These are phyloP conservation scores for Fibroporia radiculosa DNA, from an alignment of 768 basidiomycete genomes.

Conservation along the genomic window DNA sequence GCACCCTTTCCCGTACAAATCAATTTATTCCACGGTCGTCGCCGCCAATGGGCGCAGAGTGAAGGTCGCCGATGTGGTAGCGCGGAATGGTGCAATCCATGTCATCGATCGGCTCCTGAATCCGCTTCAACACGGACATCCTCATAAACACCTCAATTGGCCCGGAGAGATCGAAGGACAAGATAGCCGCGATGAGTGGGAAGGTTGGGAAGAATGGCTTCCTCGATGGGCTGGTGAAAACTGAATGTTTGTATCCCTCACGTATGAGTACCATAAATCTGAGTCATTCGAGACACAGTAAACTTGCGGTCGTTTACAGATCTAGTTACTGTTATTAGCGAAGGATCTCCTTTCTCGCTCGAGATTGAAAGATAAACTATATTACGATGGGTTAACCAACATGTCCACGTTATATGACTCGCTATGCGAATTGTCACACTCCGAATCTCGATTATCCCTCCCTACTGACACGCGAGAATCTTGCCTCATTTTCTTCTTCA, in stretches of 20 bases:
- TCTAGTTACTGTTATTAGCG: too few species aligned
- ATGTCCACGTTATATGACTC: too few species aligned
- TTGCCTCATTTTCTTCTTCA: neutral
- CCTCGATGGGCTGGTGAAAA: conserved; percentile 36
- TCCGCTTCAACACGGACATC: conserved; percentile 19
- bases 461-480: neutral
- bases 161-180: neutral
- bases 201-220: conserved; percentile 41
- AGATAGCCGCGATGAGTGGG: conserved; percentile 29
- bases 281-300: too few species aligned
- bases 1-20: conserved; percentile 21
- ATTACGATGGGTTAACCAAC: too few species aligned
- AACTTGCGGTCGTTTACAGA: too few species aligned
- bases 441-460: neutral
- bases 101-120: conserved; percentile 34
- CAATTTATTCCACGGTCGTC: conserved; percentile 28
- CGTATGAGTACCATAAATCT: too few species aligned
- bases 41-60: conserved; percentile 34
- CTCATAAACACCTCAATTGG: neutral
- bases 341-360: too few species aligned
- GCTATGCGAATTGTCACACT: neutral
- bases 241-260: too few species aligned
- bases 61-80: conserved; percentile 37
- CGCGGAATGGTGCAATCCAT: conserved; percentile 53
- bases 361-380: too few species aligned